A percentile compares a stretch with the other conserved stretches of the same genome.
phyloP scores from a whole-genome alignment of 2,329 filamentous ascomycete genomes.

The Colletotrichum tamarilloi region DNA sequence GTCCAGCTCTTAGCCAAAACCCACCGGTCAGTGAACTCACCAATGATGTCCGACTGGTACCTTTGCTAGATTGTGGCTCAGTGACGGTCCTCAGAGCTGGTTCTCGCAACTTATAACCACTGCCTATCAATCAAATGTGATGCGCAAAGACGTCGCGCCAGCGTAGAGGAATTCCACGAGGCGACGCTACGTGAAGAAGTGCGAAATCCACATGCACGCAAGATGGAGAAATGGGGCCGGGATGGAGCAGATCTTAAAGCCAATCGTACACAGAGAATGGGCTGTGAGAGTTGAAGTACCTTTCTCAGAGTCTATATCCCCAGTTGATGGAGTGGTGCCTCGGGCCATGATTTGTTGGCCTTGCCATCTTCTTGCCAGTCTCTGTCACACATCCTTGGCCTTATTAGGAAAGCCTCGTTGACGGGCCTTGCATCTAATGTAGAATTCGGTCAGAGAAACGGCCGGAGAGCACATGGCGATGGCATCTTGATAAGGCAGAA shows the following conservation, averaged over 20 bases:
- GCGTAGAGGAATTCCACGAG: neutral
- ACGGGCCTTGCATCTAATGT: neutral
- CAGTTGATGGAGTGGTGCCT: conserved; percentile 3
- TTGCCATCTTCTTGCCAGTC: neutral
- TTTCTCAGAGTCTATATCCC: neutral
- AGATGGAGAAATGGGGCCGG: neutral
- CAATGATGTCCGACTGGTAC: neutral
- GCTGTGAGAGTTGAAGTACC: neutral
- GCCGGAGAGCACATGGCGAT: neutral
- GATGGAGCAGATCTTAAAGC: neutral
- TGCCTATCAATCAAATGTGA: neutral
- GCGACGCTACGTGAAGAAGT: neutral
- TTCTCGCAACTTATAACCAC: neutral
- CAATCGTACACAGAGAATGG: neutral
- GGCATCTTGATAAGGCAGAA: conserved; percentile 10
- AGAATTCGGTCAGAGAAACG: neutral
- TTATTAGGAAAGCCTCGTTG: neutral
- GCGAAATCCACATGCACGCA: neutral
- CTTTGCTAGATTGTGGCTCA: neutral
- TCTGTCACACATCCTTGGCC: neutral
- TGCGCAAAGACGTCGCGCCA: neutral
- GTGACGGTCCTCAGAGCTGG: neutral
- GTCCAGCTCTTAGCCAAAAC: neutral
- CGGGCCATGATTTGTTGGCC: neutral
- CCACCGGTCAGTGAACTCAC: neutral